Evolutionary conservation across 2,329 filamentous ascomycete genomes (phyloP), one percentile per base, ranked within the genome.

Genomic region (Penicillium sp.): DNA sequence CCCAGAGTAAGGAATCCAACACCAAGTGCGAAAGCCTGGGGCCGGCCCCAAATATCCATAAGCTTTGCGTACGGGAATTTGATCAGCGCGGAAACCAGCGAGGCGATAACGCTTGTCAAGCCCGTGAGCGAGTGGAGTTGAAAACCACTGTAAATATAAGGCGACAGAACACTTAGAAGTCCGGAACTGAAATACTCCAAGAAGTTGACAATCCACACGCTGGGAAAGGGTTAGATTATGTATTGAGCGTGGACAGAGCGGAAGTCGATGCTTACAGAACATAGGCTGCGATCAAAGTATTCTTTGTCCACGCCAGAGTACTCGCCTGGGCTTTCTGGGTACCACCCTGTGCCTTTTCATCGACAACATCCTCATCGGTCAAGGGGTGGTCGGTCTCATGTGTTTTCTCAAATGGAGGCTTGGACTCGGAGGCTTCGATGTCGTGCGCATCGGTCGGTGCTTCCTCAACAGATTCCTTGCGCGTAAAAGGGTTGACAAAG

Each of bases 1-100:
- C 81, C 79, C 7, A 57, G 51, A 8, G 55, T 57, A 56, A 65
- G 34, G 18, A 47, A 50, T 34, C 43, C 51, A 13, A 53, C 44
- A 8, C 43, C 44, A 6, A 57, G 29, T 14, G 22, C 47, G 44
- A 52, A 57, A 5, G 50, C 47, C 11, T 57, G 50, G 6, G 55
- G 50, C 8, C 50, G 36, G 13, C 55, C 55, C 61, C 62, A 54
- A n/a, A 56, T 42, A 38, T 64, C 56, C 39, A 63, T 59, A 14
- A 61, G 47, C 13, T 57, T 61, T 6, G 56, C 57, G 40, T 60
- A 60, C 4, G 55, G 55, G 38, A 57, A 51, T 24, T 57, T 54
- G 42, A 51, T 43, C 13, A 54, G 43, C 2, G 47, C 50, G 16
- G 49, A 44, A 6, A 57, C 38, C 14, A 54, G 21, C 5, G 47